A percentile compares a stretch with the other conserved stretches of the same genome.
These are phyloP conservation scores for Aspergillus homomorphus DNA, from an alignment of 495 filamentous ascomycete species.

Conservation along the genomic window DNA sequence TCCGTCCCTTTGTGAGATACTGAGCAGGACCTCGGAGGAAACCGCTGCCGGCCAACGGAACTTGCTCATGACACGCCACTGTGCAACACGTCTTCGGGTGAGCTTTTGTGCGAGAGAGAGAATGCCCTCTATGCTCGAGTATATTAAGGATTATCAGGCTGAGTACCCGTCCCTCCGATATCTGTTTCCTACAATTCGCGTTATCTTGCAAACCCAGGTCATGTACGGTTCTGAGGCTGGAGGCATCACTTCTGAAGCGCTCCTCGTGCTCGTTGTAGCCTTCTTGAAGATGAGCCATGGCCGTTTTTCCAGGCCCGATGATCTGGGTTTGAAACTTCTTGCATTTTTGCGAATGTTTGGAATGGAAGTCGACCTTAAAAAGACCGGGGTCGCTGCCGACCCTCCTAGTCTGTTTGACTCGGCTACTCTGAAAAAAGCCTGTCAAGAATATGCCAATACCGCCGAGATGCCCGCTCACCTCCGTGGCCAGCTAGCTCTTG, in stretches of 20 bases:
- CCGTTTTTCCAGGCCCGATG: slow-evolving; percentile 26
- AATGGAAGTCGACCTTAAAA: slow-evolving; percentile 38
- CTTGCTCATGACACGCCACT: slow-evolving; percentile 35
- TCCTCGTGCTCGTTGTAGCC: slow-evolving; percentile 57
- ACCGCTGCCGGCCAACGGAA: slow-evolving; percentile 1
- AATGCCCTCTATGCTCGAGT: slow-evolving; percentile 32
- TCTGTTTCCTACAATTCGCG: slow-evolving; percentile 47
- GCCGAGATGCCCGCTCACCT: slow-evolving; percentile 26
- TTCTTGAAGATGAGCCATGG: slow-evolving; percentile 45
- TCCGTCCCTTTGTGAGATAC: slow-evolving; percentile 11
- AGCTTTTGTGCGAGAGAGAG: slow-evolving; percentile 43
- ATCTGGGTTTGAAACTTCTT: slow-evolving; percentile 43
- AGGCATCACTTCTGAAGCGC: slow-evolving; percentile 47
- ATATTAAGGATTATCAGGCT: slow-evolving; percentile 43
- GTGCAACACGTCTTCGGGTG: slow-evolving; percentile 44
- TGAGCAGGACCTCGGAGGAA: slow-evolving; percentile 15
- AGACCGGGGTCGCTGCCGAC: slow-evolving; percentile 49
- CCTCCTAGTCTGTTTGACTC: slow-evolving; percentile 43
- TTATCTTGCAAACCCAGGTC: slow-evolving; percentile 45
- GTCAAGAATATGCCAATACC: not conserved
- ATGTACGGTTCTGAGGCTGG: slow-evolving; percentile 43
- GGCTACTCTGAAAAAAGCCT: slow-evolving; percentile 17
- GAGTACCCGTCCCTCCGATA: slow-evolving; percentile 49
- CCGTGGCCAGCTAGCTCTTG: slow-evolving; percentile 40
- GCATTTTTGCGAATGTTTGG: slow-evolving; percentile 51